Percentiles rank a stretch among this genome's conserved stretches.
Conservation (phyloP, 176 grass and related monocot genomes). For the Oryza brachyantha region DNA sequence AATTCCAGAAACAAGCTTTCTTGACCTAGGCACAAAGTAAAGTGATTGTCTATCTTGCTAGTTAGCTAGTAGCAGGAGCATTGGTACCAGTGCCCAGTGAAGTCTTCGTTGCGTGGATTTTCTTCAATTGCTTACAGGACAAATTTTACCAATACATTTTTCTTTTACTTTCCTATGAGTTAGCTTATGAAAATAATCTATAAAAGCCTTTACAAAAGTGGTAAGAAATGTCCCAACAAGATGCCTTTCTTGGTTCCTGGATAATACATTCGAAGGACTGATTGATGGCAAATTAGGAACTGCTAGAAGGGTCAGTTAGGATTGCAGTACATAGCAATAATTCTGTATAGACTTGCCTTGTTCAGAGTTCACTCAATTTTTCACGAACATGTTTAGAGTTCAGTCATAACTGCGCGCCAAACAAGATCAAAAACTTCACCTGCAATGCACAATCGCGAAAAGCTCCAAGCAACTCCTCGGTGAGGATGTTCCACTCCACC, state of each 20-base stretch:
- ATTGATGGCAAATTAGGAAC: background rate
- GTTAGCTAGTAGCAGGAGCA: background rate
- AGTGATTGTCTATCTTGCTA: background rate
- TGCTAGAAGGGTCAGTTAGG: background rate
- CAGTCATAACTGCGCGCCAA: background rate
- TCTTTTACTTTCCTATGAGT: background rate
- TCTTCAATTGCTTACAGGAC: slow-evolving; percentile 16
- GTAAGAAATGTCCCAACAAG: background rate
- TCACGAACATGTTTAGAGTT: background rate
- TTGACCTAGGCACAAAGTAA: background rate
- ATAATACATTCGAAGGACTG: background rate
- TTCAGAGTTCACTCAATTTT: background rate
- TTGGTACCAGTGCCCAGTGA: background rate
- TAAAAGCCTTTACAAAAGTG: background rate
- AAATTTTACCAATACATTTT: background rate
- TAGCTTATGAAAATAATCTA: background rate
- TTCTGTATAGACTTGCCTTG: background rate
- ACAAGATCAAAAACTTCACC: slow-evolving; percentile 47
- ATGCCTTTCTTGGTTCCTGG: background rate
- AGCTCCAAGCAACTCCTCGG: slow-evolving; percentile 53
- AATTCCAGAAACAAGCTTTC: background rate
- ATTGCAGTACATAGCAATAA: background rate
- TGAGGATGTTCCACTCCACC: slow-evolving; percentile 60
- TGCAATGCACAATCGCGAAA: slow-evolving; percentile 89
- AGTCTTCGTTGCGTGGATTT: background rate